Evolutionary conservation across 2,329 filamentous ascomycete genomes (phyloP), one percentile per base, ranked within the genome.

Genomic region (Penicillium sp.): DNA sequence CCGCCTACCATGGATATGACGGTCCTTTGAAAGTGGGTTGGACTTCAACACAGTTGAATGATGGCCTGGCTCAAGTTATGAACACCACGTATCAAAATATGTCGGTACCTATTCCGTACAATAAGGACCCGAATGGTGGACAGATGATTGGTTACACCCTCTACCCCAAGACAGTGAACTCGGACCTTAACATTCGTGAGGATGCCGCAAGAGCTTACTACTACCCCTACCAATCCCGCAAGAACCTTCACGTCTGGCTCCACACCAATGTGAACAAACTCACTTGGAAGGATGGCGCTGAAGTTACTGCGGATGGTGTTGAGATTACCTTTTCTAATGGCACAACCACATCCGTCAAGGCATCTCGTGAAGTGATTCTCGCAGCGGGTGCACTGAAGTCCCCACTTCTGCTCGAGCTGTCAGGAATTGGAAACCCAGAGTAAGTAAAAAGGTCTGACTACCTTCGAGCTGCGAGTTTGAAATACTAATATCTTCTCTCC

Each of bases 331-430:
- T 52, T 20, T 46, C 50, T n/a, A 64, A 69, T 54, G 66, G 67
- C 31, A 64, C 52, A 4, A 57, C 55, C 1, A 53, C 51, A 12
- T 51, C 55, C 0, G 67, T 75, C 12, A 74, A 62, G n/a, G 74
- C 65, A 60, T 65, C 59, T 40, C 69, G 69, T 47, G 85, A 88
- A 60, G 78, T 87, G 9, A 79, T 89, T 44, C 69, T 89, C 2
- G 81, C 82, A 1, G 84, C 84, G 1, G 86, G 86, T 0, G 79
- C 80, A 22, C 71, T 82, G 48, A 79, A 79, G 63, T 84, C 81
- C 5, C 85, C 80, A 7, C 80, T 79, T 66, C 74, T 84, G 18
- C 78, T 82, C 20, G 85, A 88, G 61, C 74, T 85, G 1, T 87
- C 84, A 0, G 85, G 85, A 0, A 74, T 88, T 31, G 85, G 85